Conservation (phyloP, 2,329 filamentous ascomycete species). For the Colletotrichum shisoi region DNA sequence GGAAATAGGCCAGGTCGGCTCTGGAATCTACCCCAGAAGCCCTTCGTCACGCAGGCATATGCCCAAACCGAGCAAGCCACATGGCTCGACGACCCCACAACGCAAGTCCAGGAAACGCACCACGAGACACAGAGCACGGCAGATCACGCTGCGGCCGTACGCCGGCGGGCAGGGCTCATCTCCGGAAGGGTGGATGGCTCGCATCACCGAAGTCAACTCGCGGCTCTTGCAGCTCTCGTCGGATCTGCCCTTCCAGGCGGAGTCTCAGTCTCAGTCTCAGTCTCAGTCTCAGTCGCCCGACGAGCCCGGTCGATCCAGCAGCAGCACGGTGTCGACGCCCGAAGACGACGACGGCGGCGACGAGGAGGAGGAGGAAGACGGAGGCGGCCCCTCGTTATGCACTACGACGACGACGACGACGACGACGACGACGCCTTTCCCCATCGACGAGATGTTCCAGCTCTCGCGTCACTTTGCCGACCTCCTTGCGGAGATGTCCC, state of each 20-base stretch:
- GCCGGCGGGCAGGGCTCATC: constrained; percentile 40
- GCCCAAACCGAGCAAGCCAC: constrained; percentile 1
- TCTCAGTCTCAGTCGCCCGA: background rate
- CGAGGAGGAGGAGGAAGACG: too few species aligned
- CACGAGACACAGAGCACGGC: constrained; percentile 44
- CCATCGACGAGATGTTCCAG: constrained; percentile 54
- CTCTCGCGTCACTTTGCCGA: constrained; percentile 51
- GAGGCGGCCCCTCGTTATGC: too few species aligned
- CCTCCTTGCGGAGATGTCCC: constrained; percentile 44
- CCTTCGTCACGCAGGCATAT: constrained; percentile 8
- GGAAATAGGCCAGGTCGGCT: constrained; percentile 13
- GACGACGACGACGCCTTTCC: constrained; percentile 46
- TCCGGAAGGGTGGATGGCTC: constrained; percentile 51
- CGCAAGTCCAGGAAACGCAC: constrained; percentile 33
- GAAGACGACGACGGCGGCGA: constrained; percentile 42
- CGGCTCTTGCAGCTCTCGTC: constrained; percentile 51
- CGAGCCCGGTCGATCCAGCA: constrained; percentile 15
- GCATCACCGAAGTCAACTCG: constrained; percentile 51
- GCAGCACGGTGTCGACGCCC: constrained; percentile 34
- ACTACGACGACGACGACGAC: constrained; percentile 32
- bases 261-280: constrained; percentile 20
- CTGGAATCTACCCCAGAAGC: constrained; percentile 22
- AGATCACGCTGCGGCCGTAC: constrained; percentile 45
- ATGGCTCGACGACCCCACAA: constrained; percentile 6
- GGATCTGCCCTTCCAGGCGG: constrained; percentile 45